Conservation (phyloP, 2,329 filamentous ascomycete genomes). For the Remersonia thermophila region DNA sequence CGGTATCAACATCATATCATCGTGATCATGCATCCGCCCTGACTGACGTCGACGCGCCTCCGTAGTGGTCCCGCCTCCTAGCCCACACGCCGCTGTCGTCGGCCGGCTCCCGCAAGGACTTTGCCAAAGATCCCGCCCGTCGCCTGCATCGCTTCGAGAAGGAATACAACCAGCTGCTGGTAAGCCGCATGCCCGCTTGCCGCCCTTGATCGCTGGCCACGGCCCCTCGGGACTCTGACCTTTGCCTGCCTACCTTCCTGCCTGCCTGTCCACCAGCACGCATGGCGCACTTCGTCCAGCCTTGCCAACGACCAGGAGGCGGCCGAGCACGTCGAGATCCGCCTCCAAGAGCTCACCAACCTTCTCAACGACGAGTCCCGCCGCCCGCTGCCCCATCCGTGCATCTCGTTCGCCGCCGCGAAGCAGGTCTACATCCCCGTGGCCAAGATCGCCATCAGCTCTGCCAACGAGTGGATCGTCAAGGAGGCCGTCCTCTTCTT, state of each 20-base stretch:
- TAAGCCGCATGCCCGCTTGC: slow-evolving; percentile 27
- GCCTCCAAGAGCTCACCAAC: slow-evolving; percentile 50
- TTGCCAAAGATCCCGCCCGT: slow-evolving; percentile 49
- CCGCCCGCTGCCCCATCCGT: slow-evolving; percentile 78
- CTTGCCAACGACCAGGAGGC: slow-evolving; percentile 47
- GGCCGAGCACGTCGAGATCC: slow-evolving; percentile 49
- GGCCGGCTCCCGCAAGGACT: slow-evolving; percentile 43
- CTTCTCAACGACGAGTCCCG: slow-evolving; percentile 84
- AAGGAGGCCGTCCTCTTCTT: slow-evolving; percentile 77
- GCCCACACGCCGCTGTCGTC: slow-evolving; percentile 48
- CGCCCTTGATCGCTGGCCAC: background rate
- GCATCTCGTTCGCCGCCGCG: slow-evolving; percentile 72
- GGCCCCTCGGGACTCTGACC: too few relatives aligned
- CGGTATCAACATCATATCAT: too few relatives aligned
- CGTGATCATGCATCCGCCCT: too few relatives aligned
- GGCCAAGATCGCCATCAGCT: slow-evolving; percentile 75
- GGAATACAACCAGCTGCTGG: slow-evolving; percentile 51
- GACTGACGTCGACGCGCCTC: too few relatives aligned
- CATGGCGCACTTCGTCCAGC: slow-evolving; percentile 51
- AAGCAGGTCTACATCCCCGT: slow-evolving; percentile 85
- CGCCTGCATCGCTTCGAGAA: slow-evolving; percentile 55
- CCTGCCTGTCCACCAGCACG: slow-evolving; percentile 29
- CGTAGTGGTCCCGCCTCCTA: slow-evolving; percentile 55
- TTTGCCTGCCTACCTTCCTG: too few relatives aligned
- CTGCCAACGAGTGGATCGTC: slow-evolving; percentile 75